Evolutionary conservation across 2,329 filamentous ascomycete species (phyloP), one percentile per base, ranked within the genome.

Genomic region (Fusarium foetens): DNA sequence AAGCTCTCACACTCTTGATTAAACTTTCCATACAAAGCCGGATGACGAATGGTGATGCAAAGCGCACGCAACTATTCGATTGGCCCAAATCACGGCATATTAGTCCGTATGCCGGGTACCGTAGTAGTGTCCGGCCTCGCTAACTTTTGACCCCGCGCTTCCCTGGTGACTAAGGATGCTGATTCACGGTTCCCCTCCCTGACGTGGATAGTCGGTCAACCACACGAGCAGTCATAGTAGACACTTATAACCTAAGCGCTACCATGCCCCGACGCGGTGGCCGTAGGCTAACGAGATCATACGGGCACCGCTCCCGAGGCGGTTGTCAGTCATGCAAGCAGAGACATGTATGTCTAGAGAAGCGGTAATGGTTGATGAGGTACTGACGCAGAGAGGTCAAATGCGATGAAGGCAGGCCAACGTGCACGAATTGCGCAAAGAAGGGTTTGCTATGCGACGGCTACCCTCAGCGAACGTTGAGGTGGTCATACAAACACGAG

Each of bases 281-380:
- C 17, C 12, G 31, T 11, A 51, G n/a, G 9, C 48, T 13, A 19
- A 51, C 31, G 6, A 51, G 48, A 11, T 11, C 13, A 2, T 35
- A 7, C 9, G 48, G 48, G n/a, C 48, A 23, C 2, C 48, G 48
- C 9, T 51, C 31, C n/a, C 31, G 48, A 8, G 48, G 48, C 5
- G 48, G 48, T 1, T 51, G 48, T 11, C 8, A 35, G 4, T 23
- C 46, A 14, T 51, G 48, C 13, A 51, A 51, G 7, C 48, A 35
- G 6, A 4, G 48, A 8, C 48, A 51, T 35, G 48, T 51, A 51
- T 4, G 48, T 3, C 8, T 6, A 11, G 8, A 13, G n/a, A 13
- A 14, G 19, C 6, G 6, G 1, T 4, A 6, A 19, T 14, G 16
- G 2, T 13, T 0, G 4, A 4, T 7, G 4, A 7, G 6, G 10